Evolutionary conservation across 2,329 filamentous ascomycete species (phyloP).

Genomic region (Escovopsis weberi): DNA sequence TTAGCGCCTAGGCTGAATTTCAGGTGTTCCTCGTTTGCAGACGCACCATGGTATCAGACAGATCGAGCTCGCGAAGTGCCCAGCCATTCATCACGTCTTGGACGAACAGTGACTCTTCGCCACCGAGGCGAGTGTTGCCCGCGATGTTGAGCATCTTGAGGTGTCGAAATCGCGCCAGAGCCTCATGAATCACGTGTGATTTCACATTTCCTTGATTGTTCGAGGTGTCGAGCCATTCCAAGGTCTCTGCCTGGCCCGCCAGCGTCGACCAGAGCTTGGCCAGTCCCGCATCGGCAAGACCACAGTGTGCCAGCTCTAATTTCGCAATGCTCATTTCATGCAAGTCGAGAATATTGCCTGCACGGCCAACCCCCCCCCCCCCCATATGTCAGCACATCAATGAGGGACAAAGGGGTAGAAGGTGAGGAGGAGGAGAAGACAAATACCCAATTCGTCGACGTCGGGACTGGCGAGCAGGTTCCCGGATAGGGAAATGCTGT

Average conservation of each 20-base stretch:
- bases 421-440: background rate
- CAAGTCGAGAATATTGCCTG: conserved; percentile 19
- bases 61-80: conserved; percentile 37
- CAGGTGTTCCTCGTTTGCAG: no score
- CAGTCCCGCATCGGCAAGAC: conserved; percentile 34
- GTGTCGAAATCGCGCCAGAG: conserved; percentile 28
- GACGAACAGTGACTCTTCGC: conserved; percentile 31
- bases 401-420: background rate
- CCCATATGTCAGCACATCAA: background rate
- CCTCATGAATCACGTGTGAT: conserved; percentile 29
- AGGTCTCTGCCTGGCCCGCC: conserved; percentile 26
- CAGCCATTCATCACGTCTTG: conserved; percentile 27
- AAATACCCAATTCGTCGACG: conserved; percentile 33
- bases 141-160: conserved; percentile 35
- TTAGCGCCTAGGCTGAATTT: background rate
- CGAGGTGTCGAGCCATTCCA: conserved; percentile 37
- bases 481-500: conserved; percentile 34
- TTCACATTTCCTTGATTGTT: conserved; percentile 37
- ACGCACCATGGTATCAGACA: conserved; percentile 38
- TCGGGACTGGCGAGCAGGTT: conserved; percentile 33
- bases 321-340: conserved; percentile 27
- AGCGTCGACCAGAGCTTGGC: conserved; percentile 33
- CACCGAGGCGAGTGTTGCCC: conserved; percentile 32
- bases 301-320: conserved; percentile 36
- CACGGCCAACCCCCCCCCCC: background rate